Conservation (phyloP, 495 filamentous ascomycete genomes). For the Physcia stellaris region DNA sequence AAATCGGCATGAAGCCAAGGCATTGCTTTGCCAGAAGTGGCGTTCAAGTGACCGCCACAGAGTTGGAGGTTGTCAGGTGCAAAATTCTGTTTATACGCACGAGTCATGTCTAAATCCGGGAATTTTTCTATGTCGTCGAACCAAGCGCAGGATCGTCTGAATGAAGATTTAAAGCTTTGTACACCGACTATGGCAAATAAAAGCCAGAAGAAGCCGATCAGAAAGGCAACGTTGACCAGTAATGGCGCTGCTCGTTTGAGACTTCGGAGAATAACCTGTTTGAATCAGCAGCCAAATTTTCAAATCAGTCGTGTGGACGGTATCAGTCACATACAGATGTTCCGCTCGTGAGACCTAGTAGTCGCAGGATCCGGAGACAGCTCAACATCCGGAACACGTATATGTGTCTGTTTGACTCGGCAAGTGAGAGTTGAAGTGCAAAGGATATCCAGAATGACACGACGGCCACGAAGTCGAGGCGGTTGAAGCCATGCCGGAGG, state of each 20-base stretch:
- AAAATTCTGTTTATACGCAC: slow-evolving; percentile 29
- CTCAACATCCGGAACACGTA: slow-evolving; percentile 95
- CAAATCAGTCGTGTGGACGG: too few species aligned
- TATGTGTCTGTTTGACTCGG: slow-evolving; percentile 54
- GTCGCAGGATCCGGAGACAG: slow-evolving; percentile 77
- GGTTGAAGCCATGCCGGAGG: slow-evolving; percentile 86
- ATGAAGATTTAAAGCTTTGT: slow-evolving; percentile 93
- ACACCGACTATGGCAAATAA: slow-evolving; percentile 94
- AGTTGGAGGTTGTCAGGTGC: slow-evolving; percentile 50
- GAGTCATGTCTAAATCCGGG: slow-evolving; percentile 7
- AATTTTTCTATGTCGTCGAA: slow-evolving; percentile 31
- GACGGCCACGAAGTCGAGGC: slow-evolving; percentile 91
- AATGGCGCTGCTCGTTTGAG: slow-evolving; percentile 89
- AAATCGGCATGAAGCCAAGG: slow-evolving; percentile 53
- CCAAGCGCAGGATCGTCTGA: slow-evolving; percentile 83
- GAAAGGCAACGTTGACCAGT: slow-evolving; percentile 86
- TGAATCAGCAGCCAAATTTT: too few species aligned
- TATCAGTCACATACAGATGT: slow-evolving; percentile 58
- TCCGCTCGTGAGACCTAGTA: slow-evolving; percentile 80
- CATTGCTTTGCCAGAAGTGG: slow-evolving; percentile 35
- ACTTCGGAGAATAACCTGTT: slow-evolving; percentile 84
- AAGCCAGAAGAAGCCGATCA: slow-evolving; percentile 98
- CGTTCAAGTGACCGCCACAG: slow-evolving; percentile 71
- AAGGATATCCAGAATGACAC: slow-evolving; percentile 92
- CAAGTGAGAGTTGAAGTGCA: slow-evolving; percentile 47